phyloP scores from a whole-genome alignment of 2,329 filamentous ascomycete genomes.

The Cryphonectria radicalis region DNA sequence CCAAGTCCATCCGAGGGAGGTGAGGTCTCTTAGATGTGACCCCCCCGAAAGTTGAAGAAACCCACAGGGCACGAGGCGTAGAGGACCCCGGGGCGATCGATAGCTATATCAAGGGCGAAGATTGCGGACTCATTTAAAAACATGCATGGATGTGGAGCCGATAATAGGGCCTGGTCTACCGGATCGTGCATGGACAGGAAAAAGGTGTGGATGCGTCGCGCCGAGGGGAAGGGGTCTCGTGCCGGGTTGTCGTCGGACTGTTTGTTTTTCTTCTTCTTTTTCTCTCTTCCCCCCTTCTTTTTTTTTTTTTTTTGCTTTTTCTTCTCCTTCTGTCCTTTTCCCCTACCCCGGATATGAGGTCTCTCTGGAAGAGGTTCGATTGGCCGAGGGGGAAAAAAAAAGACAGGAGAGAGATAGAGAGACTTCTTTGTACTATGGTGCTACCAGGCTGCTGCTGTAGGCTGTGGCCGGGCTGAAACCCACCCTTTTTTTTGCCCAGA shows the following conservation, averaged over 20 bases:
- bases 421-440: background rate
- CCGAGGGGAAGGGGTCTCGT: background rate
- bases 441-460: background rate
- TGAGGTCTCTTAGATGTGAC: constrained; percentile 11
- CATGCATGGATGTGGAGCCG: constrained; percentile 29
- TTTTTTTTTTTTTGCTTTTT: too few species aligned
- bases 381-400: background rate
- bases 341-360: constrained; percentile 14
- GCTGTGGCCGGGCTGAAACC: background rate
- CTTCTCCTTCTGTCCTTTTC: background rate
- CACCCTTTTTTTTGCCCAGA: background rate
- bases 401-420: background rate
- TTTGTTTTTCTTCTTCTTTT: background rate
- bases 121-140: constrained; percentile 29
- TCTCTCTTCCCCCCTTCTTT: too few species aligned
- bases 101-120: constrained; percentile 28
- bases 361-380: background rate
- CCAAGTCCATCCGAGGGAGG: constrained; percentile 24
- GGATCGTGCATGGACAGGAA: constrained; percentile 15
- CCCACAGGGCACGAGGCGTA: constrained; percentile 6
- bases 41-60: constrained; percentile 10
- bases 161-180: constrained; percentile 16
- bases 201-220: constrained; percentile 11
- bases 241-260: background rate
- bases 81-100: constrained; percentile 17